Evolutionary conservation across 441 rosid genomes (phyloP).

Genomic region (Erodium chrysanthum): DNA sequence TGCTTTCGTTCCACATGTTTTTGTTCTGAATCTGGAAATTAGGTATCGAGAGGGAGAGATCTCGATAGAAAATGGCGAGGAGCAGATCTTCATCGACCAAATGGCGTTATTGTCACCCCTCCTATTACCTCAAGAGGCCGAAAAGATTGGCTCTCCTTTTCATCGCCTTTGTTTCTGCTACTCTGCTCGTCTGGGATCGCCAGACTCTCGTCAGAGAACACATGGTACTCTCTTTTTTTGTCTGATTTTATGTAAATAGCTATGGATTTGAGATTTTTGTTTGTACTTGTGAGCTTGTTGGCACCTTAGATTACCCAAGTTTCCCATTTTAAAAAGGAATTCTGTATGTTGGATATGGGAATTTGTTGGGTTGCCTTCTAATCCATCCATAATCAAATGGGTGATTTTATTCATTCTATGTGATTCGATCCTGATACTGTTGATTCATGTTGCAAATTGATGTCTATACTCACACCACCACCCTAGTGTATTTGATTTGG

Average conservation of each 20-base stretch:
- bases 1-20: not conserved
- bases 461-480: not conserved
- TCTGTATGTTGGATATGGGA: not conserved
- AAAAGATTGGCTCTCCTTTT: slow-evolving; percentile 75
- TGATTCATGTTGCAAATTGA: not conserved
- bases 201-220: slow-evolving; percentile 68
- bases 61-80: slow-evolving; percentile 23
- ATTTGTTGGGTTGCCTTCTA: not conserved
- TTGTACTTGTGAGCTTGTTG: not conserved
- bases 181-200: slow-evolving; percentile 83
- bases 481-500: not conserved
- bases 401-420: not conserved
- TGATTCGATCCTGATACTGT: not conserved
- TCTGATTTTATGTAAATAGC: not conserved
- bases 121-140: slow-evolving; percentile 78
- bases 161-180: slow-evolving; percentile 50
- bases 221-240: slow-evolving; percentile 35
- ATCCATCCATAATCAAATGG: not conserved
- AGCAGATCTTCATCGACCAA: slow-evolving; percentile 31
- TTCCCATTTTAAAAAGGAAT: not conserved
- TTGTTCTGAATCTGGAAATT: slow-evolving; percentile 6
- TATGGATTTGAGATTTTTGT: not conserved
- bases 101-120: slow-evolving; percentile 65
- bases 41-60: not conserved
- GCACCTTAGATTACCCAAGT: not conserved